Evolutionary conservation across 1,284 basidiomycete genomes (phyloP), one percentile per base, ranked within the genome.

Genomic region (Ganoderma leucocontextum): DNA sequence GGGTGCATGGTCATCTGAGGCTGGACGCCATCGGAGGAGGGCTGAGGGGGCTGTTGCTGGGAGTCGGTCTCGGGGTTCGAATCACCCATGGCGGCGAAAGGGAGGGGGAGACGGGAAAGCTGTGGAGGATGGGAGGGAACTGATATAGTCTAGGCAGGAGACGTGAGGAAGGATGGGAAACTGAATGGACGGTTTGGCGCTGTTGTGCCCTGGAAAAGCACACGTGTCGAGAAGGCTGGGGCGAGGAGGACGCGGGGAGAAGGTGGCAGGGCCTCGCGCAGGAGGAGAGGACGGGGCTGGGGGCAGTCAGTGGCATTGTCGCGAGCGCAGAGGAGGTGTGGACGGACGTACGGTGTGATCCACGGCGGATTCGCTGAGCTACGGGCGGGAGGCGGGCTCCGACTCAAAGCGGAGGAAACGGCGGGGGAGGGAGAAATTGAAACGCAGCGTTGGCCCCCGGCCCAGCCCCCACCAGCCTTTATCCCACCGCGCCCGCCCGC

Each of bases 1-100:
- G 87, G 81, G 67, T 86, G 85, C 60, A 86, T 81, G 25, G 85
- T 83, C 84, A 86, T 82, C 74, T 82, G 80, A 55, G 86, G 82
- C 70, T 86, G 84, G 65, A 84, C 78, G 38, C 79, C 71, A 78
- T 84, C 82, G 63, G 81, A 75, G 70, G 82, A 68, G 33, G 77
- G 69, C 53, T 79, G 77, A 55, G 77, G 74, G 70, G 78, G 75
- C 59, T 77, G 78, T 49, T 77, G 65, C 33, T 69, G 78, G 74
- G 82, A 77, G 70, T 84, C 83, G 74, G 77, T 77, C 75, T 84
- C 82, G 71, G 79, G 78, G 73, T 77, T 76, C 72, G 76, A 73
- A 75, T 79, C 80, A 66, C 75, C 75, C 77, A 76, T 80, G 68
- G 63, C 59, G 74, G 65, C 60, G 62, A 67, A 61, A 62, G 65